Evolutionary conservation across 805 yeast species (phyloP).

Genomic region (Hanseniaspora valbyensis): DNA sequence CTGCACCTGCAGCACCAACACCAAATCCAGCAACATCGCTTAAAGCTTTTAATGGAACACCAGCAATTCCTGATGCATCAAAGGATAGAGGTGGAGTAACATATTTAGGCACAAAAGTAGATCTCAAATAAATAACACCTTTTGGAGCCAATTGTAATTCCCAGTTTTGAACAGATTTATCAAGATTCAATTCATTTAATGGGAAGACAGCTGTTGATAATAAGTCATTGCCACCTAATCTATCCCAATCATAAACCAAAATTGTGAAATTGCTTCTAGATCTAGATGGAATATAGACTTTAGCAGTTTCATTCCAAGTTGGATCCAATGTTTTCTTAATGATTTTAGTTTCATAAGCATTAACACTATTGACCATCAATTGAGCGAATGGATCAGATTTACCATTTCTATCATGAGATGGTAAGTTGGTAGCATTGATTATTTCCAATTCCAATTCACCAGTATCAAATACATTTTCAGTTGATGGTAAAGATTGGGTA

Average conservation of each 20-base stretch:
- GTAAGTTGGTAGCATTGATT: conserved; percentile 42
- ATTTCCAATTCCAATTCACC: conserved; percentile 51
- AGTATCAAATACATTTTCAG: conserved; percentile 57
- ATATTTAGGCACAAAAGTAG: conserved; percentile 53
- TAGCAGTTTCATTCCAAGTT: conserved; percentile 59
- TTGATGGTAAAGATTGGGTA: conserved; percentile 39
- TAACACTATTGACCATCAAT: conserved; percentile 43
- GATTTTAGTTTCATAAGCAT: conserved; percentile 47
- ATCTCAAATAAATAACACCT: conserved; percentile 47
- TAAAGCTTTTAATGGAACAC: conserved; percentile 40
- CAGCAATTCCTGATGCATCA: conserved; percentile 33
- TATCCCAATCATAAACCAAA: conserved; percentile 65
- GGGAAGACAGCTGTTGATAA: conserved; percentile 47
- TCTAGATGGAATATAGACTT: conserved; percentile 54
- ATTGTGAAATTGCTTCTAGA: conserved; percentile 40
- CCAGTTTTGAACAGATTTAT: conserved; percentile 34
- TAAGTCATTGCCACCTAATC: conserved; percentile 55
- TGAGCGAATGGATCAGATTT: conserved; percentile 61
- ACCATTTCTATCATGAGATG: conserved; percentile 59
- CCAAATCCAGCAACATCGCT: conserved; percentile 34
- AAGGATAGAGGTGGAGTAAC: conserved; percentile 46
- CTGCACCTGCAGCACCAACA: conserved; percentile 31
- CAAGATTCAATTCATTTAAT: conserved; percentile 38
- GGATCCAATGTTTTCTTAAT: conserved; percentile 62
- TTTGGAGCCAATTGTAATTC: conserved; percentile 48